Conservation (phyloP, 371 early-diverging fungal genomes). For the Vairimorpha necatrix region DNA sequence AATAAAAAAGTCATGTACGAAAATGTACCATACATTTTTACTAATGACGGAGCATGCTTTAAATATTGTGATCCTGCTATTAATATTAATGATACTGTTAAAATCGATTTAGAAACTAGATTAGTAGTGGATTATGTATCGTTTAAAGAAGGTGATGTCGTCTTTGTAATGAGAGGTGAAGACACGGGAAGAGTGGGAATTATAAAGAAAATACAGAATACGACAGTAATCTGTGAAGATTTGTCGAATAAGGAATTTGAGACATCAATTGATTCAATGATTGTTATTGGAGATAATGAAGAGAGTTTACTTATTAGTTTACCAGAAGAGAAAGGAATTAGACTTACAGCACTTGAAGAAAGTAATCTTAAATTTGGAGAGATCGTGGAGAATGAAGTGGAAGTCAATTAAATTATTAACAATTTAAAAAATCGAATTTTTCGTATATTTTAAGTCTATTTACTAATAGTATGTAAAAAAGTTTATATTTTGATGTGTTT, state of each 20-base stretch:
- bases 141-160: constrained; percentile 88
- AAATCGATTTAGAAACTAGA: constrained; percentile 81
- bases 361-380: constrained; percentile 61
- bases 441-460: too few species aligned
- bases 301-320: constrained; percentile 62
- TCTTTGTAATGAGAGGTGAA: constrained; percentile 91
- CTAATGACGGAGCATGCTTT: constrained; percentile 97
- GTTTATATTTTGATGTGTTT: too few species aligned
- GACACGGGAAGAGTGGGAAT: constrained; percentile 97
- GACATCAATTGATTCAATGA: constrained; percentile 80
- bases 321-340: constrained; percentile 64
- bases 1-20: constrained; percentile 81
- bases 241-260: constrained; percentile 76
- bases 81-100: constrained; percentile 95
- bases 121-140: constrained; percentile 85
- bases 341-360: constrained; percentile 50
- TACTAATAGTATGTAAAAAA: neutral
- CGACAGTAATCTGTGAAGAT: constrained; percentile 84
- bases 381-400: constrained; percentile 28
- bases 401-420: constrained; percentile 1
- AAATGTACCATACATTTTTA: constrained; percentile 87
- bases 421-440: too few species aligned
- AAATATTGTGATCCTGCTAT: constrained; percentile 97
- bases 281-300: constrained; percentile 76
- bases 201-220: constrained; percentile 91